These are phyloP conservation scores for Cardiospermum halicacabum DNA, from an alignment of 345 rosid species.

Conservation along the genomic window DNA sequence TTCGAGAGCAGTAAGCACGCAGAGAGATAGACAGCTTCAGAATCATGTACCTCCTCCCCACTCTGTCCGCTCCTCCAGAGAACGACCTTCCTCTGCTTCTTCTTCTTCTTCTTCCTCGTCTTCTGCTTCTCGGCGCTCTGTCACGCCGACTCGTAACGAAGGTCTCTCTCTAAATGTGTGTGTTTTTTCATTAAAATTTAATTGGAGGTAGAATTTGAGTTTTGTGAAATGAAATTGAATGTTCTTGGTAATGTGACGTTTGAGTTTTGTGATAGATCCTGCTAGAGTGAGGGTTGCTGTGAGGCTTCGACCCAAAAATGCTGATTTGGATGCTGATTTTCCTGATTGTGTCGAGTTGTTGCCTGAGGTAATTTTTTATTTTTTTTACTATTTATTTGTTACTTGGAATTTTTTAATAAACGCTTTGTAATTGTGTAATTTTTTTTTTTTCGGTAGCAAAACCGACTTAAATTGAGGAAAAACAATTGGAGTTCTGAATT, in stretches of 20 bases:
- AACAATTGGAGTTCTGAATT: constrained; percentile 92
- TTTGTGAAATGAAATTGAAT: too few relatives aligned
- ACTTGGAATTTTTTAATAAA: too few relatives aligned
- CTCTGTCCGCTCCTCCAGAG: constrained; percentile 36
- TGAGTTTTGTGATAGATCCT: constrained; percentile 38
- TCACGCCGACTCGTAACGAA: constrained; percentile 55
- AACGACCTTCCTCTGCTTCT: constrained; percentile 31
- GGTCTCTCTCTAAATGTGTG: constrained; percentile 28
- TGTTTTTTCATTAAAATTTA: not conserved
- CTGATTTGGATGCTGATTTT: constrained; percentile 76
- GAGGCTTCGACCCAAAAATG: constrained; percentile 73
- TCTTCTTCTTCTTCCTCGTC: constrained; percentile 28
- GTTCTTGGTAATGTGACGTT: too few relatives aligned
- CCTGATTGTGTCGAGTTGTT: constrained; percentile 80
- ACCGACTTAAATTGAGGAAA: constrained; percentile 73
- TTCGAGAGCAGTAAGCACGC: constrained; percentile 23
- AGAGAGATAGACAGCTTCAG: constrained; percentile 19
- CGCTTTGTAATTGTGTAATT: not conserved
- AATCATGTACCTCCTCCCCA: constrained; percentile 32
- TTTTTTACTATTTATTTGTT: too few relatives aligned
- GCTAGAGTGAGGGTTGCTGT: constrained; percentile 90
- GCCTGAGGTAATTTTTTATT: constrained; percentile 54
- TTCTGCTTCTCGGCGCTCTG: constrained; percentile 52
- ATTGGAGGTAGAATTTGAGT: not conserved
- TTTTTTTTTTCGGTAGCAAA: constrained; percentile 41